Base-by-base conservation (phyloP, 495 filamentous ascomycete species). In the Podospora comata region DNA sequence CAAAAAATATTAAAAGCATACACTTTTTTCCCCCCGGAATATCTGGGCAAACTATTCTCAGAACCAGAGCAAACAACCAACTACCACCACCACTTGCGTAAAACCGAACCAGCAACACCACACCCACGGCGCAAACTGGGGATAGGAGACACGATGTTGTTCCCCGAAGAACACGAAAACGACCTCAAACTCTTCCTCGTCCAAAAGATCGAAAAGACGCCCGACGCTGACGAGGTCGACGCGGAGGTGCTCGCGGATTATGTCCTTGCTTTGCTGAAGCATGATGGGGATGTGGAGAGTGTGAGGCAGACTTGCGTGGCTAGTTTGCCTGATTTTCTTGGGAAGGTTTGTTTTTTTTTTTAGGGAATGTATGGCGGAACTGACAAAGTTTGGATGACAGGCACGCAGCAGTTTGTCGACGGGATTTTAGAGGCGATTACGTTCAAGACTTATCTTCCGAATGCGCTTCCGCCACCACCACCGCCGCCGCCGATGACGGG, bases 241-340 rank as follows among this genome's bases (percentile, higher is more conserved):
- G 89, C 92, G 32, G 93, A 97, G 73, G 92, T 99, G 3, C 89
- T 99, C 18, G 94, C 93, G 34, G 95, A 99, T 75, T 99, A 97
- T 74, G 92, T 99, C 0, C 82, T 97, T 34, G 94, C 94, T n/a
- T 87, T 99, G 11, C 83, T 97, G 39, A 87, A 87, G 65, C 88
- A 92, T 64, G 92, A 97, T 72, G 91, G 91, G 68, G 85, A 88
- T 23, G 85, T 87, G n/a, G 85, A 90, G 4, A 84, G 89, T 62
- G 89, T 96, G 48, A 87, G 89, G 73, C 83, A 86, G 73, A 86
- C 89, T 20, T 94, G 90, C 66, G 85, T 92, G 71, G 86, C 88
- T 58, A 91, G 93, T 72, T 84, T 98, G 59, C 88, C 91, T 26
- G 94, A 97, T 75, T 98, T 98, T 75, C 79, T 99, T 7, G 86